Base-by-base conservation (phyloP, 1,139 yeast genomes). In the Suhomyces bribrorum region DNA sequence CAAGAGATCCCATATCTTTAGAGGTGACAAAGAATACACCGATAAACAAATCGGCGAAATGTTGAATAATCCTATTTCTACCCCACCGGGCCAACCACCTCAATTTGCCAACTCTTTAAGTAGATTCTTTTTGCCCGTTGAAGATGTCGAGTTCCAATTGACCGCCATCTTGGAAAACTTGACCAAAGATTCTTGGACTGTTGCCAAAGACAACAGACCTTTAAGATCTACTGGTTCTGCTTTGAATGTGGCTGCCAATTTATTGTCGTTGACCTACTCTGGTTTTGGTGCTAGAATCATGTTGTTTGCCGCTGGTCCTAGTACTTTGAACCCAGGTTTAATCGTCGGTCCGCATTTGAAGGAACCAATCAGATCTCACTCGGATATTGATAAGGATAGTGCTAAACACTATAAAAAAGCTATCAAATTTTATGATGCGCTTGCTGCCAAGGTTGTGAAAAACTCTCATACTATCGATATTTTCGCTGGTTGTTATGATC, bases 401-500 rank as follows among this genome's bases (percentile, higher is more conserved):
- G 96, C 97, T 40, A 86, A 86, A 62, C 97, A 92, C 64, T 87
- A 84, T 70, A 87, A 89, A 61, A 87, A 88, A 64, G 96, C 98
- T 2, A 77, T 75, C 53, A 86, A 88, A 63, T 90, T 81, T 59
- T 94, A 90, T 64, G 95, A 87, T 48, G 72, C 75, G 20, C 62
- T 92, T 36, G 87, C 96, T 27, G 78, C 81, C 39, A 85, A 86
- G 51, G 83, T 83, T 11, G 77, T 75, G 40, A 77, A 79, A 38
- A 86, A 87, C 59, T 87, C 94, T 17, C 97, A 89, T 57, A 80
- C 94, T 16, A 82, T 92, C 38, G 98, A 92, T 64, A 81, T 92
- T 37, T 90, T 89, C 67, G 97, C 96, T 27, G 98, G 98, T 44
- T 89, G 97, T 67, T 90, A 89, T 61, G 99, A 92, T 67, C 98